Percentiles rank a stretch among this genome's conserved stretches.
Conservation (phyloP, 2,329 filamentous ascomycete genomes). For the Dothideomycetes sp. region DNA sequence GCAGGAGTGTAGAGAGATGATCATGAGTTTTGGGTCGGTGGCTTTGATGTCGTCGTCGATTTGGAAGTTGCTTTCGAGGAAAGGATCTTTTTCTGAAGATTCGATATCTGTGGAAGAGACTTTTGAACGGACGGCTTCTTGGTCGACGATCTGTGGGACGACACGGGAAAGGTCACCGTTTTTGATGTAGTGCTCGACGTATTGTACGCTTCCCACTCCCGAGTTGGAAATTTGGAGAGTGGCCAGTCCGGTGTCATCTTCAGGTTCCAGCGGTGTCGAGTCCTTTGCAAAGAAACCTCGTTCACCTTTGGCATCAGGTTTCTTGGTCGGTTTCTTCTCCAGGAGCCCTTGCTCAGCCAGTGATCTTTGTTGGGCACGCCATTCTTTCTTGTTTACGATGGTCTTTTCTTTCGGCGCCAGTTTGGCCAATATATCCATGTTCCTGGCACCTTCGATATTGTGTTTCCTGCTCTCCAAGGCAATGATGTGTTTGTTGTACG, state of each 20-base stretch:
- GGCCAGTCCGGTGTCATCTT: slow-evolving; percentile 29
- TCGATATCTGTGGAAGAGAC: slow-evolving; percentile 7
- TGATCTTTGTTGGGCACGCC: slow-evolving; percentile 39
- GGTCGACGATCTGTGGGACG: slow-evolving; percentile 48
- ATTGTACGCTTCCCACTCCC: slow-evolving; percentile 63
- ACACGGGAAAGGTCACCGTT: slow-evolving; percentile 63
- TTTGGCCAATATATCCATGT: slow-evolving; percentile 74
- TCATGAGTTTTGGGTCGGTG: slow-evolving; percentile 54
- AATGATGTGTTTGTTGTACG: slow-evolving; percentile 78
- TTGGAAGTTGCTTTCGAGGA: slow-evolving; percentile 8
- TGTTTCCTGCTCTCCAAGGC: slow-evolving; percentile 81
- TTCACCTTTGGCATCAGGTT: slow-evolving; percentile 11
- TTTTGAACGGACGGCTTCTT: slow-evolving; percentile 7
- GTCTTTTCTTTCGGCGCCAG: slow-evolving; percentile 63
- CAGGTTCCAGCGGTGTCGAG: background rate
- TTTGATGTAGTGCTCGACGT: slow-evolving; percentile 65
- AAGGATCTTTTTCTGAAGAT: slow-evolving; percentile 18
- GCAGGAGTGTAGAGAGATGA: slow-evolving; percentile 92
- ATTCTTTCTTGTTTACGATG: slow-evolving; percentile 77
- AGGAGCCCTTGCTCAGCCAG: slow-evolving; percentile 1
- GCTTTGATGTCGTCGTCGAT: slow-evolving; percentile 18
- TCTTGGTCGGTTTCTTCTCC: background rate
- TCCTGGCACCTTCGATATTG: slow-evolving; percentile 77
- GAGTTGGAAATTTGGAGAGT: slow-evolving; percentile 48
- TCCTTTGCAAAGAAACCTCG: slow-evolving; percentile 12